A percentile compares a stretch with the other conserved stretches of the same genome.
Evolutionary conservation across 2,329 filamentous ascomycete species (phyloP).

Genomic region (Geosmithia putterillii): DNA sequence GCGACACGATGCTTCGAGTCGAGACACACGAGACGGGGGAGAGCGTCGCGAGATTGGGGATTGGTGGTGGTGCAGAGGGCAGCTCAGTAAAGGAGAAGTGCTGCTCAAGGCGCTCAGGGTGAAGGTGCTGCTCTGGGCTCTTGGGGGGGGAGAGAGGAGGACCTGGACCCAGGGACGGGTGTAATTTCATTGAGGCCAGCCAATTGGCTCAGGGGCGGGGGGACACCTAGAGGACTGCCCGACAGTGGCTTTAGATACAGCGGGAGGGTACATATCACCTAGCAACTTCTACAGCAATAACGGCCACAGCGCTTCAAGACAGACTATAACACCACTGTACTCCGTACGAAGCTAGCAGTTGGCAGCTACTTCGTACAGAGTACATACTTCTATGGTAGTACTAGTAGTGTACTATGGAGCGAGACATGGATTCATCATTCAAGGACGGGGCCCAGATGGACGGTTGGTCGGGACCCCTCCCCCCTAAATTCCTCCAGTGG

Average conservation of each 20-base stretch:
- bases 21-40: not conserved
- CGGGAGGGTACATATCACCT: not conserved
- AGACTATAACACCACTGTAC: not conserved
- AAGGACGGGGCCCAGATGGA: not conserved
- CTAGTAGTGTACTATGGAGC: not conserved
- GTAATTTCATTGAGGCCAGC: constrained; percentile 19
- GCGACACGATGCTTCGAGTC: not conserved
- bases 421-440: not conserved
- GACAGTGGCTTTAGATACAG: not conserved
- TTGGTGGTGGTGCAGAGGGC: constrained; percentile 3
- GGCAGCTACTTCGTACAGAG: not conserved
- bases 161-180: constrained; percentile 7
- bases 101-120: constrained; percentile 3
- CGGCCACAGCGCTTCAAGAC: not conserved
- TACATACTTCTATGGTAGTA: not conserved
- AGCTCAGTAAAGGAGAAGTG: constrained; percentile 5
- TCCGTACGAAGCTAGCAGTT: too few species aligned
- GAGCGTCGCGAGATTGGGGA: not conserved
- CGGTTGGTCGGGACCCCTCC: not conserved
- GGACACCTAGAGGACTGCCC: not conserved
- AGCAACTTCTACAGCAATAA: not conserved
- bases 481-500: not conserved
- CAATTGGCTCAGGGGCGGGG: constrained; percentile 9
- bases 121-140: constrained; percentile 1
- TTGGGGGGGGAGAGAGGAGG: not conserved